phyloP scores from a whole-genome alignment of 2,329 filamentous ascomycete genomes.

The Exutisphaerella laricina region DNA sequence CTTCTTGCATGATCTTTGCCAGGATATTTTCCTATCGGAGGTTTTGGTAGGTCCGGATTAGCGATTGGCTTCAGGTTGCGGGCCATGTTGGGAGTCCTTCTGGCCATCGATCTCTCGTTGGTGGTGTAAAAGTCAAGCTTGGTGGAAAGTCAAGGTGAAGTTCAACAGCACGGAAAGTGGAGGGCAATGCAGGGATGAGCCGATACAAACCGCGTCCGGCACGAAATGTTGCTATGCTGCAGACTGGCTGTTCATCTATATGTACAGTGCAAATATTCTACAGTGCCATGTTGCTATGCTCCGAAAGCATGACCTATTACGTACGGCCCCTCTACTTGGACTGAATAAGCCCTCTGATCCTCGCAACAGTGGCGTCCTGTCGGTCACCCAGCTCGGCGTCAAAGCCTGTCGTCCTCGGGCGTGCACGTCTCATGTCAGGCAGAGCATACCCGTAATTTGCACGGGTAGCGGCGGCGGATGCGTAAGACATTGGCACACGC shows the following conservation, averaged over 20 bases:
- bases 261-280: conserved; percentile 2
- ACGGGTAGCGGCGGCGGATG: conserved; percentile 7
- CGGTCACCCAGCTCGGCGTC: conserved; percentile 20
- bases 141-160: neutral
- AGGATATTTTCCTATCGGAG: conserved; percentile 57
- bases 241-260: neutral
- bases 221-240: too few species aligned
- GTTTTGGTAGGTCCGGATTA: conserved; percentile 32
- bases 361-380: conserved; percentile 6
- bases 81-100: conserved; percentile 13
- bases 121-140: neutral
- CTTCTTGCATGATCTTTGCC: conserved; percentile 80
- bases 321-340: too few species aligned
- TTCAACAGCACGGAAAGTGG: neutral
- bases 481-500: conserved; percentile 7
- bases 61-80: conserved; percentile 29
- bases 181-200: neutral
- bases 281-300: too few species aligned
- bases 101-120: conserved; percentile 2
- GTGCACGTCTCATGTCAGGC: conserved; percentile 20
- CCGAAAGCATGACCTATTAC: too few species aligned
- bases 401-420: conserved; percentile 21
- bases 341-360: conserved; percentile 14
- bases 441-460: conserved; percentile 27
- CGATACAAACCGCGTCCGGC: neutral